Percentiles rank a stretch among this genome's conserved stretches.
phyloP scores from a whole-genome alignment of 2,329 filamentous ascomycete species.

The Rosellinia necatrix region DNA sequence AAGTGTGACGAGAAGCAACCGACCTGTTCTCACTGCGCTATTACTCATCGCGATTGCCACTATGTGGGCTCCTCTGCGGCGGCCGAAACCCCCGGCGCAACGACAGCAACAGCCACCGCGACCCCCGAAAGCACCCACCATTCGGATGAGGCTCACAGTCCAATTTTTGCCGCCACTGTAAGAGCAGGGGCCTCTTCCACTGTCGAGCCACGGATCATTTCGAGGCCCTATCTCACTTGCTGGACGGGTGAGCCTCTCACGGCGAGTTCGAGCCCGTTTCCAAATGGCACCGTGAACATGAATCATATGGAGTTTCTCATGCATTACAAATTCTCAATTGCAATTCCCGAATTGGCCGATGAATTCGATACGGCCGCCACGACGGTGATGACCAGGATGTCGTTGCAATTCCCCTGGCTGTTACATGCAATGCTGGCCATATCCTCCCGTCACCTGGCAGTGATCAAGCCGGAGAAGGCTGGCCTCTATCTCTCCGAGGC shows the following conservation, averaged over 20 bases:
- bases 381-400: slow-evolving; percentile 30
- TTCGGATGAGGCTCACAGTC: not conserved
- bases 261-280: not conserved
- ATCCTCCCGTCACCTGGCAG: slow-evolving; percentile 43
- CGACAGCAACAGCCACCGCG: not conserved
- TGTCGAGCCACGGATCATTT: not conserved
- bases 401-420: slow-evolving; percentile 41
- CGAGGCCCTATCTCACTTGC: not conserved
- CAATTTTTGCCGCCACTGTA: not conserved
- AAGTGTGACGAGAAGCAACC: slow-evolving; percentile 41
- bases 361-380: slow-evolving; percentile 19
- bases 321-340: slow-evolving; percentile 38
- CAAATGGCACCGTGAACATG: slow-evolving; percentile 36
- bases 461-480: slow-evolving; percentile 32
- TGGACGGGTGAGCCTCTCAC: slow-evolving; percentile 1
- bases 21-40: slow-evolving; percentile 36
- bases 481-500: slow-evolving; percentile 35
- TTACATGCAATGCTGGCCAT: slow-evolving; percentile 45
- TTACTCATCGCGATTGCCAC: slow-evolving; percentile 36
- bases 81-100: not conserved
- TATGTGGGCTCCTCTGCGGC: slow-evolving; percentile 21
- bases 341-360: slow-evolving; percentile 30
- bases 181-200: not conserved
- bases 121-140: not conserved
- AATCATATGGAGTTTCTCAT: slow-evolving; percentile 44